Percentiles rank a stretch among this genome's conserved stretches.
phyloP scores from a whole-genome alignment of 345 rosid species.

The Garcia nutans region DNA sequence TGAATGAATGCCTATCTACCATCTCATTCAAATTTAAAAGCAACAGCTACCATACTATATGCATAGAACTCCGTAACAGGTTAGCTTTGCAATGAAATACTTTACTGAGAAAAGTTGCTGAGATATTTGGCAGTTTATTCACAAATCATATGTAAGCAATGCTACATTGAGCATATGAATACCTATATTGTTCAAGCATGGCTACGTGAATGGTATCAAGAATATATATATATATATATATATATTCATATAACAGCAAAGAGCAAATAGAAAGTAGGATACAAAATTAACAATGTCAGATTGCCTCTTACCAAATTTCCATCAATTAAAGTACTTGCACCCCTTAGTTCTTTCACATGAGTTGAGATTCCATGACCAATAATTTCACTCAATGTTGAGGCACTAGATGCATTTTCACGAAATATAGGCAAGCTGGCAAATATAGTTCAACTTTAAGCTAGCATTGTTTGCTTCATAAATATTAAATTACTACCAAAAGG shows the following conservation, averaged over 20 bases:
- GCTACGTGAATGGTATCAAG: background rate
- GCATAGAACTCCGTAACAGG: background rate
- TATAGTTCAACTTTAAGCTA: constrained; percentile 5
- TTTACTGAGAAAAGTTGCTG: background rate
- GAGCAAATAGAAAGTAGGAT: background rate
- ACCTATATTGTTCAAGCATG: background rate
- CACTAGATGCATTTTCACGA: constrained; percentile 38
- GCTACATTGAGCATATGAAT: background rate
- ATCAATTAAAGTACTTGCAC: constrained; percentile 74
- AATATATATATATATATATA: too few relatives aligned
- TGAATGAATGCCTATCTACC: background rate
- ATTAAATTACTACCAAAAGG: background rate
- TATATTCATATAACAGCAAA: background rate
- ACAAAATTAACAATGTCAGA: background rate
- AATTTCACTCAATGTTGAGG: constrained; percentile 44
- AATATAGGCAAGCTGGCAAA: constrained; percentile 58
- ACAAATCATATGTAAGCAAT: background rate
- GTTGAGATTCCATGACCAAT: constrained; percentile 59
- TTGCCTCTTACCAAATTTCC: constrained; percentile 65
- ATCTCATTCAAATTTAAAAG: background rate
- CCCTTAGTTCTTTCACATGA: constrained; percentile 60
- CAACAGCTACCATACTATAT: background rate
- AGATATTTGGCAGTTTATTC: background rate
- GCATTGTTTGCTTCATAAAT: constrained; percentile 6
- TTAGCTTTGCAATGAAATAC: background rate